These are phyloP conservation scores for Talaromyces sp. DNA, from an alignment of 2,329 filamentous ascomycete species.

Conservation along the genomic window DNA sequence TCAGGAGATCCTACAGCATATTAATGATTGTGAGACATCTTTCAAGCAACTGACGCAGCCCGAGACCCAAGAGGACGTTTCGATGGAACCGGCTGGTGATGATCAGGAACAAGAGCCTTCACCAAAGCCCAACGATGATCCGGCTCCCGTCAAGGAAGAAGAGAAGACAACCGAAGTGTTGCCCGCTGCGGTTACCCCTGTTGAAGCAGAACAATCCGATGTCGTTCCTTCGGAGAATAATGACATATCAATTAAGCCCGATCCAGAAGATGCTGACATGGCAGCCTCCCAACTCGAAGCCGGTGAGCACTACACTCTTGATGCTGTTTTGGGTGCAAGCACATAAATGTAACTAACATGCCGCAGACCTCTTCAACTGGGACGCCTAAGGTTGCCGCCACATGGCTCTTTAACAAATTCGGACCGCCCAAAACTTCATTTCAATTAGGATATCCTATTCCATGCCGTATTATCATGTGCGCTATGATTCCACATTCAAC, in stretches of 20 bases:
- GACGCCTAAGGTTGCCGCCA: neutral
- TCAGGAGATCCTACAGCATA: neutral
- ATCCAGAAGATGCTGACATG: neutral
- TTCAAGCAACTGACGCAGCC: neutral
- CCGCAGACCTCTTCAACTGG: conserved; percentile 5
- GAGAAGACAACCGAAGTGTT: neutral
- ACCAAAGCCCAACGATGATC: neutral
- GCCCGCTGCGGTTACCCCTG: neutral
- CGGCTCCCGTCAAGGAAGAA: neutral
- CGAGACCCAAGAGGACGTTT: neutral
- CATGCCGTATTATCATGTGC: neutral
- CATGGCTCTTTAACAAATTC: neutral
- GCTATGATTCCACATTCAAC: neutral
- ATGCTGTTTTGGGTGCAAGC: neutral
- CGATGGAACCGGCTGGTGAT: neutral
- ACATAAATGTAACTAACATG: neutral
- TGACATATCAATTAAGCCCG: neutral
- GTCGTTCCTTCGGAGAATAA: neutral
- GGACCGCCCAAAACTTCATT: neutral
- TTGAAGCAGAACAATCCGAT: neutral
- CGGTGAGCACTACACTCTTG: neutral
- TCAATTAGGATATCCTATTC: neutral
- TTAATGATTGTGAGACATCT: conserved; percentile 7
- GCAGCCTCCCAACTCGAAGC: neutral
- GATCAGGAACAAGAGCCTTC: neutral